Percentiles rank a stretch among this genome's conserved stretches.
These are phyloP conservation scores for Scenedesmus sp. DNA, from an alignment of 163 green algal species.

Conservation along the genomic window DNA sequence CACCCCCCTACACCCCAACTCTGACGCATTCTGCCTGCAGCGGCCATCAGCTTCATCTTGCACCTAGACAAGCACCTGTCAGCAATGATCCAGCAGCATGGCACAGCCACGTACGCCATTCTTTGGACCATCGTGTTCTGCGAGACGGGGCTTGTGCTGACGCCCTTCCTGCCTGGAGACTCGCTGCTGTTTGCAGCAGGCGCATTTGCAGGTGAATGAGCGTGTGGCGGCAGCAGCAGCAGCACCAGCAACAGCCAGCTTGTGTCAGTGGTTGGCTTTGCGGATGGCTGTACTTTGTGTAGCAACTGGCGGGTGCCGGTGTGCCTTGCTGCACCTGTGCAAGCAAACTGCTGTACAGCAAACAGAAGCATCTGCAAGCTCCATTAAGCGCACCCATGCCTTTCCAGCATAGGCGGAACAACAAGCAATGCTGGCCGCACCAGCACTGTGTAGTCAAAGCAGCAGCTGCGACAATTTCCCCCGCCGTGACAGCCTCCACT, in stretches of 20 bases:
- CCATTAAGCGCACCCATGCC: not conserved
- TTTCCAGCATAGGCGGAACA: too few species aligned
- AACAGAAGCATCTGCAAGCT: not conserved
- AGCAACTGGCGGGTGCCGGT: not conserved
- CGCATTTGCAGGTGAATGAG: slow-evolving; percentile 73
- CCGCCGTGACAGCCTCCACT: too few species aligned
- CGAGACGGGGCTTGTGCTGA: slow-evolving; percentile 94
- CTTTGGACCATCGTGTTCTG: slow-evolving; percentile 96
- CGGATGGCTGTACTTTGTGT: too few species aligned
- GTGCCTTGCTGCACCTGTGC: not conserved
- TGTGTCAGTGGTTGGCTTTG: not conserved
- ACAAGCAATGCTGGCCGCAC: not conserved
- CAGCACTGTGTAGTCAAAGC: too few species aligned
- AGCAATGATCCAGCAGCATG: slow-evolving; percentile 79
- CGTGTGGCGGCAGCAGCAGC: slow-evolving; percentile 39
- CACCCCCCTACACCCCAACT: not conserved
- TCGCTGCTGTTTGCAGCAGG: slow-evolving; percentile 93
- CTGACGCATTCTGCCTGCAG: slow-evolving; percentile 48
- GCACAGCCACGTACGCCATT: slow-evolving; percentile 81
- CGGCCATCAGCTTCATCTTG: slow-evolving; percentile 81
- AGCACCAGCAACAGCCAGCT: not conserved
- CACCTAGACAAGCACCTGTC: slow-evolving; percentile 92
- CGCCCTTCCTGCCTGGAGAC: slow-evolving; percentile 94
- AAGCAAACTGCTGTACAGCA: not conserved
- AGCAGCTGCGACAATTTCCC: too few species aligned